Evolutionary conservation across 2,329 filamentous ascomycete genomes (phyloP), one percentile per base, ranked within the genome.

Genomic region (Boeremia lycopersici): DNA sequence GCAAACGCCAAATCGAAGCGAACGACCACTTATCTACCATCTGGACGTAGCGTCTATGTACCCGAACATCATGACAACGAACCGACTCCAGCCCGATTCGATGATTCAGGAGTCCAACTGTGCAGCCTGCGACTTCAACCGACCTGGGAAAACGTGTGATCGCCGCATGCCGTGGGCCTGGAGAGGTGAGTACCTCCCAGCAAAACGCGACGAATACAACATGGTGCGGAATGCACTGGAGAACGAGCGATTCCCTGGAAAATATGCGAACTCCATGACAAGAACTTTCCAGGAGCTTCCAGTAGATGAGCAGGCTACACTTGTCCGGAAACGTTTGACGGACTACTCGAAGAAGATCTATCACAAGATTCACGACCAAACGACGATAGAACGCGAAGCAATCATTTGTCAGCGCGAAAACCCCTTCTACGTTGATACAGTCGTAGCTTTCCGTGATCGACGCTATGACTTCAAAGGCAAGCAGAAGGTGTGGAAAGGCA

Each of bases 31-130:
- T 29, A 99, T 99, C 62, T 99, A 99, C 77, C 95, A 99, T 82
- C 81, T 99, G 78, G 95, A 99, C 71, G 96, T 99, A 54, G 95
- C 95, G 15, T 97, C 95, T 56, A 99, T 99, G 95, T 99, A 99
- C 73, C 95, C 95, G 9, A 99, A 99, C 76, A 99, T 99, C 74
- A 99, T 99, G 96, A 99, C 96, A 2, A 99, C 95, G 1, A 99
- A 99, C 75, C 89, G 95, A 74, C 77, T 99, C 41, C 95, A 99
- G 66, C 95, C 95, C 0, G 95, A 99, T 75, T 98, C 95, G n/a
- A 96, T 99, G 92, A 96, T 99, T 48, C 82, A 93, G 42, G 96
- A 99, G 73, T 91, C 93, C 0, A 91, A 96, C 67, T 99, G 96
- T 69, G 95, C 95, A 2, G 93, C 95, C 10, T 99, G 96, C 75